phyloP scores from a whole-genome alignment of 2,329 filamentous ascomycete genomes.

The Calonectria henricotiae region DNA sequence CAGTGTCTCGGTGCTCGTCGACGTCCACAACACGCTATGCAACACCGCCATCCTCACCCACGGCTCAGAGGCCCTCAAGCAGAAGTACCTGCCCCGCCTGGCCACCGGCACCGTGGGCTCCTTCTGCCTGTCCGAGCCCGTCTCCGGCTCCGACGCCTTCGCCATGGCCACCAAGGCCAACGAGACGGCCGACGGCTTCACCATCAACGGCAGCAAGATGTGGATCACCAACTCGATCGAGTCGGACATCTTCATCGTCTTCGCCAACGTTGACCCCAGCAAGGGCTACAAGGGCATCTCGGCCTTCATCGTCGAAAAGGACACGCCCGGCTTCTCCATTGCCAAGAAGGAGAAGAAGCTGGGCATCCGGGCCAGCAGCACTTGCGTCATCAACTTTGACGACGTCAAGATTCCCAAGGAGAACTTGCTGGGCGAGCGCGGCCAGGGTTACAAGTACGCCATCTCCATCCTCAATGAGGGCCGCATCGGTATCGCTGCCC shows the following conservation, averaged over 20 bases:
- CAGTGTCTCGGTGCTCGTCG: conserved; percentile 93
- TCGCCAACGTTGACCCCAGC: conserved; percentile 92
- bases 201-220: conserved; percentile 95
- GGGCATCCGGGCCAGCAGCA: conserved; percentile 95
- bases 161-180: conserved; percentile 92
- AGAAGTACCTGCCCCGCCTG: conserved; percentile 90
- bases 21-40: conserved; percentile 98
- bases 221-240: conserved; percentile 99
- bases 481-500: conserved; percentile 96
- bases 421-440: conserved; percentile 90
- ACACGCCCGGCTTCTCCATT: conserved; percentile 89
- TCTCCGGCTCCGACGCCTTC: conserved; percentile 95
- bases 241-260: conserved; percentile 96
- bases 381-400: conserved; percentile 97
- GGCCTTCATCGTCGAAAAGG: conserved; percentile 95
- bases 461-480: conserved; percentile 96
- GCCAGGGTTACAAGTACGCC: conserved; percentile 98
- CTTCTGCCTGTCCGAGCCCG: conserved; percentile 94
- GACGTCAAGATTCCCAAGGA: conserved; percentile 92
- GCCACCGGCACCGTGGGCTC: conserved; percentile 92
- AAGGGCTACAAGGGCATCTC: conserved; percentile 98
- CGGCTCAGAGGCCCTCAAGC: conserved; percentile 83
- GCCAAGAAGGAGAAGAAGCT: conserved; percentile 99
- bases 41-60: conserved; percentile 94
- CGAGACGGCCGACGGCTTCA: conserved; percentile 87